A percentile compares a stretch with the other conserved stretches of the same genome.
These are phyloP conservation scores for Solanum boliviense DNA, from an alignment of 257 asterid genomes.

Conservation along the genomic window DNA sequence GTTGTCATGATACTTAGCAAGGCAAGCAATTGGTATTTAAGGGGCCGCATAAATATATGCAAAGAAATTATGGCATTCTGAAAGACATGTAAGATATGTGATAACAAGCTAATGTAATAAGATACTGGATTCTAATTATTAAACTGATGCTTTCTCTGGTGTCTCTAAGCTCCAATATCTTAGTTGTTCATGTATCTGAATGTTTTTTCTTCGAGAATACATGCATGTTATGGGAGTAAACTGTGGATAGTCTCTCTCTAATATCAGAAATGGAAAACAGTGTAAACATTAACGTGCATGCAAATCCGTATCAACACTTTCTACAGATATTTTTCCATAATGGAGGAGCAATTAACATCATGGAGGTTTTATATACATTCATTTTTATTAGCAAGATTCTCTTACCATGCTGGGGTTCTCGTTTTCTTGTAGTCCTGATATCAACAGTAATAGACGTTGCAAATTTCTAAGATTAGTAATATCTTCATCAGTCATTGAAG, in stretches of 20 bases:
- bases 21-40: neutral
- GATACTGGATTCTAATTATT: neutral
- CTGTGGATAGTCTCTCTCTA: neutral
- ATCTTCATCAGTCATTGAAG: constrained; percentile 75
- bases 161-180: neutral
- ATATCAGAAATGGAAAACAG: neutral
- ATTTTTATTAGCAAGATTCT: neutral
- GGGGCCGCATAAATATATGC: neutral
- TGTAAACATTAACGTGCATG: neutral
- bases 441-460: constrained; percentile 52
- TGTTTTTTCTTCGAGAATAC: neutral
- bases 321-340: neutral
- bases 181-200: neutral
- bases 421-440: constrained; percentile 42
- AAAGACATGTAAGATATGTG: neutral
- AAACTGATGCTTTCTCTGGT: neutral
- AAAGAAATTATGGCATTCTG: neutral
- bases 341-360: neutral
- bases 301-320: neutral
- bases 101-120: neutral
- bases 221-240: neutral
- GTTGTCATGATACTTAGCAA: neutral
- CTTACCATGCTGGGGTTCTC: constrained; percentile 38
- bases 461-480: constrained; percentile 58
- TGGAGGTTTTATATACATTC: neutral